Conservation (phyloP, 1,284 basidiomycete genomes). For the Cerrena zonata region DNA sequence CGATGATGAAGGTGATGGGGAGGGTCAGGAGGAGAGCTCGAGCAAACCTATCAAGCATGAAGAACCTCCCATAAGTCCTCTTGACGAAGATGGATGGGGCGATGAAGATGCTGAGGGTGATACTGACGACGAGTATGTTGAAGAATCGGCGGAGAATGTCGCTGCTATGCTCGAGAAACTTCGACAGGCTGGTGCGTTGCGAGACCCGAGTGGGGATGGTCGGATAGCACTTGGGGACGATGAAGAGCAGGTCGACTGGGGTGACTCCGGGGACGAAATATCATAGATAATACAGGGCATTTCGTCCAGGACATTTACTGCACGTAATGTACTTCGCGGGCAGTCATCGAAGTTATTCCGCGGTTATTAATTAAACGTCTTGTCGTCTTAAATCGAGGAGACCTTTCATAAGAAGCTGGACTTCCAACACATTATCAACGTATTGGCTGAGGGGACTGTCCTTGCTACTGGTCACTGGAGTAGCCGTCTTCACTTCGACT, state of each 20-base stretch:
- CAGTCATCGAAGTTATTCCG: not conserved
- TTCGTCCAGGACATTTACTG: too few relatives aligned
- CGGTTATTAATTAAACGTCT: conserved; percentile 36
- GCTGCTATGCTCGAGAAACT: conserved; percentile 44
- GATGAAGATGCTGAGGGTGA: conserved; percentile 29
- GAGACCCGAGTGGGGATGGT: conserved; percentile 23
- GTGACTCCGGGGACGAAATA: conserved; percentile 45
- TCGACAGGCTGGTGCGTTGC: conserved; percentile 34
- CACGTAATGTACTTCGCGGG: too few relatives aligned
- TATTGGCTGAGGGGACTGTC: conserved; percentile 57
- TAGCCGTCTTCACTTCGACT: conserved; percentile 75
- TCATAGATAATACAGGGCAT: too few relatives aligned
- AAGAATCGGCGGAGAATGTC: conserved; percentile 11
- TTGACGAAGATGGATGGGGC: conserved; percentile 17
- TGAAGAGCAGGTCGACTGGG: conserved; percentile 58
- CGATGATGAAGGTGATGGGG: conserved; percentile 31
- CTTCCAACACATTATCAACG: conserved; percentile 68
- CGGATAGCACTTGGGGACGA: conserved; percentile 23
- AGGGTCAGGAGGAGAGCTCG: not conserved
- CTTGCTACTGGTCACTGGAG: conserved; percentile 66
- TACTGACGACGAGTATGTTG: conserved; percentile 34
- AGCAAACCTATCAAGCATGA: not conserved
- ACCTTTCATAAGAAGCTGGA: conserved; percentile 75
- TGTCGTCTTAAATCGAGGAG: conserved; percentile 65
- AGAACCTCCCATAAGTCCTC: not conserved